Percentiles rank a stretch among this genome's conserved stretches.
phyloP scores from a whole-genome alignment of 2,329 filamentous ascomycete species.

The Penicillium griseofulvum region DNA sequence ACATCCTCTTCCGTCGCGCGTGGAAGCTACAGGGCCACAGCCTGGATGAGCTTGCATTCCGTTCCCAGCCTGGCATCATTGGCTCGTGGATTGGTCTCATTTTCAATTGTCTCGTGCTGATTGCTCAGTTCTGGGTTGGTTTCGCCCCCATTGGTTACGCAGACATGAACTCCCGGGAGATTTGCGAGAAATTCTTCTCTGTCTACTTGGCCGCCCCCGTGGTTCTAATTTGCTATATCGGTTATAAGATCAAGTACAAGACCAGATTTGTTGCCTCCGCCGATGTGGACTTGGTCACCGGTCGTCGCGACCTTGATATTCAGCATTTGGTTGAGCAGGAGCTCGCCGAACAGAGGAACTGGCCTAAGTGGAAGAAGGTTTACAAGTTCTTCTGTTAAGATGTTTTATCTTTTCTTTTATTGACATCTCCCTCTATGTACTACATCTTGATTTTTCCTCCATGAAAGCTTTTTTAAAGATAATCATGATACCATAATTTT shows the following conservation, averaged over 20 bases:
- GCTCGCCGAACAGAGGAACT: conserved; percentile 65
- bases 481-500: background rate
- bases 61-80: conserved; percentile 70
- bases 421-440: background rate
- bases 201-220: conserved; percentile 58
- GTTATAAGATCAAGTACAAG: conserved; percentile 71
- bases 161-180: conserved; percentile 43
- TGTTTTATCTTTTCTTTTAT: conserved; percentile 5
- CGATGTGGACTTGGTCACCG: conserved; percentile 86
- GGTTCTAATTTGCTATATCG: conserved; percentile 61
- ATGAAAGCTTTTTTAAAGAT: background rate
- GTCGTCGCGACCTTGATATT: conserved; percentile 79
- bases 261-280: conserved; percentile 65
- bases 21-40: conserved; percentile 68
- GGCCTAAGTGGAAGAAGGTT: conserved; percentile 73
- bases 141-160: conserved; percentile 68
- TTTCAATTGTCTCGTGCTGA: conserved; percentile 72
- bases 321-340: conserved; percentile 77
- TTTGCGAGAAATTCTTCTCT: conserved; percentile 68
- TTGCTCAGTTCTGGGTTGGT: conserved; percentile 86
- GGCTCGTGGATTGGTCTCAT: conserved; percentile 78
- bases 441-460: background rate
- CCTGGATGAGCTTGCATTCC: conserved; percentile 77
- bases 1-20: conserved; percentile 86
- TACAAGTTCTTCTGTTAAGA: conserved; percentile 70